A percentile compares a stretch with the other conserved stretches of the same genome.
phyloP scores from a whole-genome alignment of 805 yeast species.

The Yueomyces sinensis region DNA sequence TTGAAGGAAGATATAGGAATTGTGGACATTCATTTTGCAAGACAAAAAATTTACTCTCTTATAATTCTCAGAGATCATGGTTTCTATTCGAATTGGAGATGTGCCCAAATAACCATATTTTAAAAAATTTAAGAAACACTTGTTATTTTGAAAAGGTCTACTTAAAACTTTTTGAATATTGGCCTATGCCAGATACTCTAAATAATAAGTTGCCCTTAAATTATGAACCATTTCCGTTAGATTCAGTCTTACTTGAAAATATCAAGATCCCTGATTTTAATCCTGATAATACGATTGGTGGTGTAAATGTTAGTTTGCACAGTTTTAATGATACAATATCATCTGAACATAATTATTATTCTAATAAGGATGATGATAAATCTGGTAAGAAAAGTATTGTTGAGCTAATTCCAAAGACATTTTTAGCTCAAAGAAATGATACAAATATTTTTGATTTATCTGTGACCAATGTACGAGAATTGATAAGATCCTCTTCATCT shows the following conservation, averaged over 20 bases:
- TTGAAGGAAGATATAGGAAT: slow-evolving; percentile 4
- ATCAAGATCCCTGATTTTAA: not conserved
- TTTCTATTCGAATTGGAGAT: slow-evolving; percentile 24
- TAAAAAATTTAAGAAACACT: slow-evolving; percentile 14
- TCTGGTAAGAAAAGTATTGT: not conserved
- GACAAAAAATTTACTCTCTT: slow-evolving; percentile 4
- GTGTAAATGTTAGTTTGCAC: too few species aligned
- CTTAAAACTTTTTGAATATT: slow-evolving; percentile 8
- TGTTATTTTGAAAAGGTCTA: slow-evolving; percentile 19
- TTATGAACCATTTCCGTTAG: slow-evolving; percentile 5
- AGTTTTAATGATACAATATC: too few species aligned
- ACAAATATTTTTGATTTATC: slow-evolving; percentile 9
- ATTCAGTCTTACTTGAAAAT: not conserved
- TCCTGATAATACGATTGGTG: too few species aligned
- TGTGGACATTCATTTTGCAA: slow-evolving; percentile 15
- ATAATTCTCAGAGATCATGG: slow-evolving; percentile 13
- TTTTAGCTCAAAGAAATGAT: slow-evolving; percentile 8
- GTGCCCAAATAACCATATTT: not conserved
- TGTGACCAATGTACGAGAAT: not conserved
- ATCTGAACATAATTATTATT: too few species aligned
- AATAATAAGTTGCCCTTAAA: slow-evolving; percentile 2
- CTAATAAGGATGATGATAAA: too few species aligned
- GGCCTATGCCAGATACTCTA: slow-evolving; percentile 11
- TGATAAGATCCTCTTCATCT: not conserved
- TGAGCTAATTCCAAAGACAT: not conserved